Evolutionary conservation across 768 basidiomycete species (phyloP).

Genomic region (Russula olivacea): DNA sequence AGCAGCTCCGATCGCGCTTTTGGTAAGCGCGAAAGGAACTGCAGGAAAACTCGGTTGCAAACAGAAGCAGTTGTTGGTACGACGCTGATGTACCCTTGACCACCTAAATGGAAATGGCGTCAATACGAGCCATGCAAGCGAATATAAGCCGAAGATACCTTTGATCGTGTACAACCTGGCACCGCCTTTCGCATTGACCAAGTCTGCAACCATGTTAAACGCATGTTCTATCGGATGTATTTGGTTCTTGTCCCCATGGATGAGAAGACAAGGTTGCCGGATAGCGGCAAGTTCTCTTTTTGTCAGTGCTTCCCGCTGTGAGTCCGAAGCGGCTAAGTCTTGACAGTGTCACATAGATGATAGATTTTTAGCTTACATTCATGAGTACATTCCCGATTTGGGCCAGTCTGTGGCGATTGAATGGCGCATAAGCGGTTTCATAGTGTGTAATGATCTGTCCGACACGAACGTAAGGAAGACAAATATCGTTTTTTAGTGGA

Average conservation of each 20-base stretch:
- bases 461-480: not conserved
- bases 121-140: not conserved
- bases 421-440: constrained; percentile 25
- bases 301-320: constrained; percentile 11
- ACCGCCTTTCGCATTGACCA: constrained; percentile 15
- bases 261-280: constrained; percentile 19
- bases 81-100: constrained; percentile 25
- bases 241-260: constrained; percentile 23
- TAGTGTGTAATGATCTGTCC: constrained; percentile 24
- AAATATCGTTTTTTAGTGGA: not conserved
- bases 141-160: not conserved
- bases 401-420: constrained; percentile 17
- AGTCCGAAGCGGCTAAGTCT: not conserved
- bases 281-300: constrained; percentile 21
- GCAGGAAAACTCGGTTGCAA: constrained; percentile 25
- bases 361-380: constrained; percentile 9
- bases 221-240: constrained; percentile 22
- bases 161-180: constrained; percentile 20
- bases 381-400: constrained; percentile 22
- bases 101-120: constrained; percentile 4
- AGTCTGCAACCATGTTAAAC: constrained; percentile 17
- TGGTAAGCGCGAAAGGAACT: constrained; percentile 26
- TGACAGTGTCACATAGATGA: not conserved
- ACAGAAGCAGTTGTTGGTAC: constrained; percentile 25
- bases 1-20: constrained; percentile 6